These are phyloP conservation scores for Dendryphion nanum DNA, from an alignment of 2,329 filamentous ascomycete genomes.

Conservation along the genomic window DNA sequence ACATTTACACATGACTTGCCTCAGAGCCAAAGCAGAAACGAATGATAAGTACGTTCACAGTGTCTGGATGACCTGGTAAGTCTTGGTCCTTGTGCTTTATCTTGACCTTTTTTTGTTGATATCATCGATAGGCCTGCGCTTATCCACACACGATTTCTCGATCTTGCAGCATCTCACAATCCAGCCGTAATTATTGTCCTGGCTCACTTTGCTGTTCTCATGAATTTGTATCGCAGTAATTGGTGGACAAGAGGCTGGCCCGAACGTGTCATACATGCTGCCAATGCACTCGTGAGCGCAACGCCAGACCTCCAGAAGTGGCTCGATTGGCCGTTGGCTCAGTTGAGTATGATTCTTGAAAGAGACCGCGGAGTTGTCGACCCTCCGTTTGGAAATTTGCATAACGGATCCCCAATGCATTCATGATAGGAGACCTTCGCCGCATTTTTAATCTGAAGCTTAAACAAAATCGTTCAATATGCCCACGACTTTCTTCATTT, in stretches of 20 bases:
- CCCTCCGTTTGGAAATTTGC: too few relatives aligned
- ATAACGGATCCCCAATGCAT: too few relatives aligned
- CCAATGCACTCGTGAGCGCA: conserved; percentile 18
- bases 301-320: conserved; percentile 27
- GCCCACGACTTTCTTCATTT: too few relatives aligned
- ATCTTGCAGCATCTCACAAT: conserved; percentile 24
- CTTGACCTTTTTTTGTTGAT: not conserved
- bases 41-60: not conserved
- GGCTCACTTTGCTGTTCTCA: conserved; percentile 24
- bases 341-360: too few relatives aligned
- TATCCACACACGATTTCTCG: conserved; percentile 20
- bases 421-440: too few relatives aligned
- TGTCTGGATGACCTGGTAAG: not conserved
- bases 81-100: not conserved
- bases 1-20: conserved; percentile 19
- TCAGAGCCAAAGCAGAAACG: not conserved
- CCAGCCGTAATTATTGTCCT: conserved; percentile 29
- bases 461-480: too few relatives aligned
- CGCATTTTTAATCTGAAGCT: too few relatives aligned
- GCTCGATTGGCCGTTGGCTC: conserved; percentile 15
- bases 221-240: conserved; percentile 17
- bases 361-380: too few relatives aligned
- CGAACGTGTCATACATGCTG: conserved; percentile 21
- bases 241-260: conserved; percentile 34
- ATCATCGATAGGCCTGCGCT: conserved; percentile 18